Conservation (phyloP, 768 basidiomycete species). For the Phanerochaete sordida region DNA sequence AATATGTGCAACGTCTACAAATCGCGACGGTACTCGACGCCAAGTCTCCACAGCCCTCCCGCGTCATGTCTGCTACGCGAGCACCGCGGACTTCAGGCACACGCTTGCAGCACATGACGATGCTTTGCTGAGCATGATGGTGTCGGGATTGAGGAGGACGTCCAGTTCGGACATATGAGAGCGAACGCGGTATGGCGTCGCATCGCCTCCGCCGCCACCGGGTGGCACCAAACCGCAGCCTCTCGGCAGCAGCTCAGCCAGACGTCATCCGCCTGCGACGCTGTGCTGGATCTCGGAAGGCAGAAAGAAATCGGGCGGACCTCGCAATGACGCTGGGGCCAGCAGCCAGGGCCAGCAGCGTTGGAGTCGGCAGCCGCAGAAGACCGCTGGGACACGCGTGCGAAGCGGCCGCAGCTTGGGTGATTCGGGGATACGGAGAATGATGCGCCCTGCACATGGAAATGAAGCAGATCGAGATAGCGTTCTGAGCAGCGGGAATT, state of each 20-base stretch:
- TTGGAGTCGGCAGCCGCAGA: neutral
- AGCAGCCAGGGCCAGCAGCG: neutral
- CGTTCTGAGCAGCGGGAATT: constrained; percentile 17
- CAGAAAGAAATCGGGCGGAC: neutral
- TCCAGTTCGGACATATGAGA: neutral
- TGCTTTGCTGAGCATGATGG: too few species aligned
- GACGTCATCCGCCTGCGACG: neutral
- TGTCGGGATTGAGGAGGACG: too few species aligned
- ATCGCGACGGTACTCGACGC: too few species aligned
- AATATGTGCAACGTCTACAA: too few species aligned
- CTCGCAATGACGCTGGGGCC: neutral
- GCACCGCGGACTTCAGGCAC: too few species aligned
- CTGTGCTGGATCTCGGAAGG: neutral
- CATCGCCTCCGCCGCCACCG: neutral
- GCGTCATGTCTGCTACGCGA: too few species aligned
- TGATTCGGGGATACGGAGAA: neutral
- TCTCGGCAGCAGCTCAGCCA: neutral
- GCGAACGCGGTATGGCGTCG: neutral
- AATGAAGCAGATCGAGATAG: constrained; percentile 16
- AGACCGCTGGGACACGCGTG: neutral
- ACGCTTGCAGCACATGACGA: too few species aligned
- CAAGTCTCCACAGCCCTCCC: too few species aligned
- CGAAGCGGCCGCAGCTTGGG: neutral
- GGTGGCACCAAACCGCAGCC: neutral
- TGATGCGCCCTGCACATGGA: neutral